phyloP scores from a whole-genome alignment of 306 rosid species.

The Casuarina equisetifolia region DNA sequence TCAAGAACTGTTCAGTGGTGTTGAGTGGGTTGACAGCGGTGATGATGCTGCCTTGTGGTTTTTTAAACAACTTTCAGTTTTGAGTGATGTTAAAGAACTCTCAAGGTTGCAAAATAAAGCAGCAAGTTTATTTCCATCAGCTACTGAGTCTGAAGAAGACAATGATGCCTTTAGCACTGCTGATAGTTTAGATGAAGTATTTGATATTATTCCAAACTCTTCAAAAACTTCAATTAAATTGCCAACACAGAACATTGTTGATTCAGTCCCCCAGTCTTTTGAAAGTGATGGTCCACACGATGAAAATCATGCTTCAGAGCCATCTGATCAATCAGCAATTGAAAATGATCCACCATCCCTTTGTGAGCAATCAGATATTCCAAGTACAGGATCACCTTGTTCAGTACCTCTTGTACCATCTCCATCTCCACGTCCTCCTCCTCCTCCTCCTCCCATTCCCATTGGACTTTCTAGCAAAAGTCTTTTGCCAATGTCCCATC shows the following conservation, averaged over 20 bases:
- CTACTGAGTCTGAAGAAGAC: slow-evolving; percentile 93
- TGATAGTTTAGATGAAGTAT: slow-evolving; percentile 92
- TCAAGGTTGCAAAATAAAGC: slow-evolving; percentile 73
- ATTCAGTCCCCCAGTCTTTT: slow-evolving; percentile 41
- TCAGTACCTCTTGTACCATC: slow-evolving; percentile 37
- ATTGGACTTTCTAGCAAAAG: slow-evolving; percentile 1
- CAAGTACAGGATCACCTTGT: slow-evolving; percentile 39
- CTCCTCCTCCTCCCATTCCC: slow-evolving; percentile 17
- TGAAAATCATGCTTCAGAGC: slow-evolving; percentile 37
- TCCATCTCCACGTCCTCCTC: not conserved
- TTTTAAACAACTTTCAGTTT: slow-evolving; percentile 75
- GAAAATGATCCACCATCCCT: slow-evolving; percentile 31
- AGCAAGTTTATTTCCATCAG: slow-evolving; percentile 70
- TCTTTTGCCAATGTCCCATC: slow-evolving; percentile 6
- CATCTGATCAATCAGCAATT: slow-evolving; percentile 36
- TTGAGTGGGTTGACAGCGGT: slow-evolving; percentile 79
- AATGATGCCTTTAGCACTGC: slow-evolving; percentile 85
- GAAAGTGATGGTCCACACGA: slow-evolving; percentile 42
- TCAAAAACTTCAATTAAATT: slow-evolving; percentile 50
- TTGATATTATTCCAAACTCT: slow-evolving; percentile 61
- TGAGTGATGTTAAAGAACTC: slow-evolving; percentile 74
- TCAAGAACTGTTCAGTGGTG: slow-evolving; percentile 90
- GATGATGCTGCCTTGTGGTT: slow-evolving; percentile 97
- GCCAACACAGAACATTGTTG: slow-evolving; percentile 38
- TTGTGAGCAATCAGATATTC: slow-evolving; percentile 25